Evolutionary conservation across 345 rosid species (phyloP), one percentile per base, ranked within the genome.

Genomic region (Arabis alpina): DNA sequence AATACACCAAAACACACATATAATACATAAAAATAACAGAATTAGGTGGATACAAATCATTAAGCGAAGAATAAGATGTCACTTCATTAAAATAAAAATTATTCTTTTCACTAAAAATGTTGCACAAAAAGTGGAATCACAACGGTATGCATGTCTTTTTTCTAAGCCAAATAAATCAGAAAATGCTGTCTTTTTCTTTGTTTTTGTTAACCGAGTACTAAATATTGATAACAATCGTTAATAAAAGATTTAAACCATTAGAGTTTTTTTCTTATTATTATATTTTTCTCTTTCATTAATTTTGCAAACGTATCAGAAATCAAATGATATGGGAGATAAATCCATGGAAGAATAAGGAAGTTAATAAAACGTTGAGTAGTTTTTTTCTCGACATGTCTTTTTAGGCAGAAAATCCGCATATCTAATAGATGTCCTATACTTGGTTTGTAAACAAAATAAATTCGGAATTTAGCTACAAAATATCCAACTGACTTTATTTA

Each of bases 381-480:
- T 32, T 32, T n/a, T 40, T 27, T 53, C 28, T 66, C 3, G 40
- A 54, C 54, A 54, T 11, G 37, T 34, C 7, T 34, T 34, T 34
- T 34, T 6, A 34, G 37, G 37, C 8, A 34, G 37, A 34, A 34
- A 34, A 27, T 40, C 50, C 8, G 71, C 37, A 55, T 19, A 55
- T 54, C 63, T 32, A 67, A 15, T 43, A 66, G 28, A 27, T 53
- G 43, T 42, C 39, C 32, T 30, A 19, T 54, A 43, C 30, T 32
- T 43, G 8, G 36, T 48, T 61, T 71, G 43, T 27, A 23, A 39
- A 61, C 69, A 62, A 69, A 57, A 44, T 6, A 63, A 72, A 55
- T 25, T 45, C 6, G 63, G 53, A 30, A 72, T 34, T 54, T 64
- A 45, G 58, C 15, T 50, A 57, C 7, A 4, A 36, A 70, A 71